Conservation (phyloP, 2,329 filamentous ascomycete genomes). For the Fusarium austroafricanum region DNA sequence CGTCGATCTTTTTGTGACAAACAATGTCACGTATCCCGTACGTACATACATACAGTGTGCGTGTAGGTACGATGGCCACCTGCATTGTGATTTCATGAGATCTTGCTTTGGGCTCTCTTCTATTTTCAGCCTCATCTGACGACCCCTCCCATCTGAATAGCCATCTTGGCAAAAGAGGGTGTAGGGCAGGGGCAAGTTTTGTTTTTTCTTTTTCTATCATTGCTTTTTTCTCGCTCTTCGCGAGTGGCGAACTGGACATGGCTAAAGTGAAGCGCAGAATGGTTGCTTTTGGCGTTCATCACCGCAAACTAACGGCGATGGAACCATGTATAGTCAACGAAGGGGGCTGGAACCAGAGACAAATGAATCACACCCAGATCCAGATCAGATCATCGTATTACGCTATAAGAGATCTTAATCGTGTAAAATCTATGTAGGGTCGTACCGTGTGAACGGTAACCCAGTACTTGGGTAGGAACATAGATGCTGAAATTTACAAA, state of each 20-base stretch:
- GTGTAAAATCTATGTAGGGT: background rate
- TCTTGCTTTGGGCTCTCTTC: background rate
- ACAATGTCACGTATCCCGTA: background rate
- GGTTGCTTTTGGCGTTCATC: constrained; percentile 15
- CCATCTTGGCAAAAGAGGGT: background rate
- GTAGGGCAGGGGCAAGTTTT: background rate
- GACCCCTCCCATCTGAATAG: background rate
- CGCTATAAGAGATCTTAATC: background rate
- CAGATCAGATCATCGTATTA: background rate
- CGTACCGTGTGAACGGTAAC: background rate
- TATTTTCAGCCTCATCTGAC: constrained; percentile 12
- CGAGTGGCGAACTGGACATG: background rate
- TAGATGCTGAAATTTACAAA: too few relatives aligned
- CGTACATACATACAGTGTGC: background rate
- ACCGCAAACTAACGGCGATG: background rate
- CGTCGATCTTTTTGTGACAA: constrained; percentile 15
- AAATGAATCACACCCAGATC: background rate
- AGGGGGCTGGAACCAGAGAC: background rate
- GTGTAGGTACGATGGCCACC: background rate
- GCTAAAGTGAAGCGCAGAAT: background rate
- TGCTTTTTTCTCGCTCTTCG: constrained; percentile 34
- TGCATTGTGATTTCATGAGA: background rate
- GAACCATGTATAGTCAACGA: background rate
- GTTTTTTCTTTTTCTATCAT: background rate
- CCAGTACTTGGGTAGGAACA: background rate